Evolutionary conservation across 1,284 basidiomycete species (phyloP).

Genomic region (Sporisorium sorghi): DNA sequence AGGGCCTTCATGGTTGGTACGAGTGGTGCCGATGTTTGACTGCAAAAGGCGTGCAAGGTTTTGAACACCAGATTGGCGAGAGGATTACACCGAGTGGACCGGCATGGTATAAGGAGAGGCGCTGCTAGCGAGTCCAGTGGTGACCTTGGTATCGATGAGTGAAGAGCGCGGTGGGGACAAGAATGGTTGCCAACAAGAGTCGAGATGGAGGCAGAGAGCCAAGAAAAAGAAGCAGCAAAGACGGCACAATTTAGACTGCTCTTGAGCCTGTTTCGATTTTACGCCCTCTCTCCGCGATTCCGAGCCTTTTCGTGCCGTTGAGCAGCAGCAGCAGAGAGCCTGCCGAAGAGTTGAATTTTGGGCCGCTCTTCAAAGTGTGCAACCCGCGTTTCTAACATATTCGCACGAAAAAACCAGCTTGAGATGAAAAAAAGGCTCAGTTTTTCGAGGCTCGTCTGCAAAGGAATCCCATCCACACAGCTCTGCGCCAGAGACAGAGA

Average conservation of each 20-base stretch:
- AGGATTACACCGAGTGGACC: not conserved
- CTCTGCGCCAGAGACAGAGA: not conserved
- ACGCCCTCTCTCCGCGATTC: not conserved
- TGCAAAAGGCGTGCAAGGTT: not conserved
- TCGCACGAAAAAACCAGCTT: not conserved
- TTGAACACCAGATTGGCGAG: constrained; percentile 1
- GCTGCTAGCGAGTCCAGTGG: not conserved
- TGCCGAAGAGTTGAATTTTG: not conserved
- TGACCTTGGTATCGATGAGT: not conserved
- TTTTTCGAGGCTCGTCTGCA: not conserved
- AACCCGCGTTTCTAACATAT: not conserved
- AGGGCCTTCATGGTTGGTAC: constrained; percentile 16
- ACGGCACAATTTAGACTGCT: too few relatives aligned
- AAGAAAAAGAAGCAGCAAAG: not conserved
- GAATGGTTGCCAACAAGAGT: not conserved
- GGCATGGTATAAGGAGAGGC: constrained; percentile 8
- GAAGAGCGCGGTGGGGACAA: too few relatives aligned
- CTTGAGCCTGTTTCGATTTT: too few relatives aligned
- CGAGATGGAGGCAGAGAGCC: not conserved
- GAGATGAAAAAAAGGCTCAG: constrained; percentile 3
- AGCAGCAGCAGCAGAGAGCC: not conserved
- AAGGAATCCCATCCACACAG: not conserved
- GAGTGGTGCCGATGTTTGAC: not conserved
- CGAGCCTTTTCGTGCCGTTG: too few relatives aligned
- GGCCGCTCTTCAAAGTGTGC: not conserved